Evolutionary conservation across 441 rosid species (phyloP), one percentile per base, ranked within the genome.

Genomic region (Lepidium campestre): DNA sequence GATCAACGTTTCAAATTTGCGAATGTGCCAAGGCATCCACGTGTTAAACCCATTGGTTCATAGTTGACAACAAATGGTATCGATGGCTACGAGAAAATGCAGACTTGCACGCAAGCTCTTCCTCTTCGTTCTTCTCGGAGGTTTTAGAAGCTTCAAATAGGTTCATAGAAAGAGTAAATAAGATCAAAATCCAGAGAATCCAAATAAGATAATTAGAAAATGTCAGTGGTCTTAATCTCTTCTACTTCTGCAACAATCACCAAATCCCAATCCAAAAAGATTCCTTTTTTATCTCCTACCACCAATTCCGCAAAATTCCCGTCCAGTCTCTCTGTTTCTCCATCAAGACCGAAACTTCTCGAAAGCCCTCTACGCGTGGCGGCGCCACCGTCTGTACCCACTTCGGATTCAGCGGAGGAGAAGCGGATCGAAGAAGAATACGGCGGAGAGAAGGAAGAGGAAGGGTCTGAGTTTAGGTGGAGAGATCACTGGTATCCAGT

Each of bases 401-500:
- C 75, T 18, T 77, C 85, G 34, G 75, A 78, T 72, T 75, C 75
- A 42, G 67, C 76, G 52, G 79, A 80, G 29, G 71, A 75, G 49
- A 78, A 54, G 3, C 65, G 41, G 32, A 35, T 63, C 18, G 82
- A 71, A 45, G 78, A 74, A 32, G 83, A 79, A 4, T 37, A 32
- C 60, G 84, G 78, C 17, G 80, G 84, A 53, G 86, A 82, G 61
- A 77, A 77, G 66, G 84, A 84, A 72, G 80, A 80, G 37, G 53
- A 47, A 65, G 88, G 64, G 37, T 77, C 80, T 10, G 88, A 83
- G 74, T 88, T 91, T 45, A 71, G 82, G 35, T 91, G 96, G 97
- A 84, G 85, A 76, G 96, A 91, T 75, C 93, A 91, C 44, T 91
- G 97, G 97, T 88, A 91, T 68, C 93, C 91, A 5, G 89, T 88